Evolutionary conservation across 2,329 filamentous ascomycete genomes (phyloP).

Genomic region (Botrytis fragariae): DNA sequence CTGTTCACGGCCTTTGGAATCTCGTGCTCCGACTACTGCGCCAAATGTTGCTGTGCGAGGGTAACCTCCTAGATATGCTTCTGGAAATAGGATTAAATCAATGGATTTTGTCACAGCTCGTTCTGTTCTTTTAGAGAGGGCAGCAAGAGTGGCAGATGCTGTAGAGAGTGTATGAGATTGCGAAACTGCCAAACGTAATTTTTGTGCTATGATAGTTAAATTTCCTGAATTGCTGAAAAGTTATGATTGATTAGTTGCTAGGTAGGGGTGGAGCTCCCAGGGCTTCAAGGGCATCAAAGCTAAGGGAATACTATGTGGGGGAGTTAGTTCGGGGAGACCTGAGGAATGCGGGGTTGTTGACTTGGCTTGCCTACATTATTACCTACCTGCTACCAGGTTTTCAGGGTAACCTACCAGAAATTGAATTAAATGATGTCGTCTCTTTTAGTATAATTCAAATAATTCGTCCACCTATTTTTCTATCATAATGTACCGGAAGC

Average conservation of each 20-base stretch:
- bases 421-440: not conserved
- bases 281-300: not conserved
- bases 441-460: not conserved
- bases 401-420: not conserved
- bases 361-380: not conserved
- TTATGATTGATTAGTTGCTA: not conserved
- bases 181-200: slow-evolving; percentile 45
- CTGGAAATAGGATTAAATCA: slow-evolving; percentile 81
- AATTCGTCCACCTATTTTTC: not conserved
- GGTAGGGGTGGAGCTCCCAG: not conserved
- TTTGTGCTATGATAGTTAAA: slow-evolving; percentile 28
- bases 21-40: slow-evolving; percentile 67
- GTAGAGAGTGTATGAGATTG: slow-evolving; percentile 50
- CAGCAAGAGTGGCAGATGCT: slow-evolving; percentile 56
- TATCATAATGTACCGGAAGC: not conserved
- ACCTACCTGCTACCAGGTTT: not conserved
- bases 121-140: slow-evolving; percentile 61
- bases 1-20: slow-evolving; percentile 70
- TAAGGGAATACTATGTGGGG: not conserved
- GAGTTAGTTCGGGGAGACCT: no score
- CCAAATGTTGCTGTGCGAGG: slow-evolving; percentile 80
- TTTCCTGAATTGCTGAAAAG: not conserved
- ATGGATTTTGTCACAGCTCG: slow-evolving; percentile 56
- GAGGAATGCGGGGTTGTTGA: not conserved
- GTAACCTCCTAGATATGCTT: slow-evolving; percentile 90